Evolutionary conservation across 805 yeast species (phyloP), one percentile per base, ranked within the genome.

Genomic region (Ogataea neopini): DNA sequence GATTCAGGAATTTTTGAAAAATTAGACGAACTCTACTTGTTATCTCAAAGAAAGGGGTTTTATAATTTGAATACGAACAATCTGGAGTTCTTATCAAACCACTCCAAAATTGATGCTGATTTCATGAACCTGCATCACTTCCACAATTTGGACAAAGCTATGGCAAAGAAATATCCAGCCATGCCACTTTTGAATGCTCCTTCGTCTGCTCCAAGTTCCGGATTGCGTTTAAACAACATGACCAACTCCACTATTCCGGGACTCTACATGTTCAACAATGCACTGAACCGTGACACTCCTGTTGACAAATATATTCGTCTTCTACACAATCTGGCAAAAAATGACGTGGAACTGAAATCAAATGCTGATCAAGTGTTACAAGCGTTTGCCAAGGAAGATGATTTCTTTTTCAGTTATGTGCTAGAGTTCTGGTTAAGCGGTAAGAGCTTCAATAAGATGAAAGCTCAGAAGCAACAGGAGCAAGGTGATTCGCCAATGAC

Each of bases 31-130:
- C 50, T 66, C n/a, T 64, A 60, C 41, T 41, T 61, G 39, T 44
- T 66, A 8, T 53, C 64, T n/a, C 64, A 63, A 43, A 57, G 67
- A 44, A 66, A 66, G 45, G 70, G 70, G 1, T 65, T 65, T 32
- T 64, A 60, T 44, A 61, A 63, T 43, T 20, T 56, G 13, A 58
- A 55, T 43, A 49, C 64, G 14, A 64, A 64, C 44, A 61, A 63
- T 38, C 53, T 66, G 17, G 62, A 58, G 30, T 65, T 66, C 47
- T 49, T 56, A 28, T 61, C 68, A 7, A 66, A 66, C 45, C 51
- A 53, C 7, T 36, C 51, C 4, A 56, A 53, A 41, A 59, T 65
- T 7, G 54, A 53, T 11, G 47, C 48, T 14, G 50, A 52, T 14
- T 59, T 54, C 44, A 53, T 54, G 18, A 66, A 66, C 44, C 41